Evolutionary conservation across 2,329 filamentous ascomycete species (phyloP).

Genomic region (Ilyonectria robusta): DNA sequence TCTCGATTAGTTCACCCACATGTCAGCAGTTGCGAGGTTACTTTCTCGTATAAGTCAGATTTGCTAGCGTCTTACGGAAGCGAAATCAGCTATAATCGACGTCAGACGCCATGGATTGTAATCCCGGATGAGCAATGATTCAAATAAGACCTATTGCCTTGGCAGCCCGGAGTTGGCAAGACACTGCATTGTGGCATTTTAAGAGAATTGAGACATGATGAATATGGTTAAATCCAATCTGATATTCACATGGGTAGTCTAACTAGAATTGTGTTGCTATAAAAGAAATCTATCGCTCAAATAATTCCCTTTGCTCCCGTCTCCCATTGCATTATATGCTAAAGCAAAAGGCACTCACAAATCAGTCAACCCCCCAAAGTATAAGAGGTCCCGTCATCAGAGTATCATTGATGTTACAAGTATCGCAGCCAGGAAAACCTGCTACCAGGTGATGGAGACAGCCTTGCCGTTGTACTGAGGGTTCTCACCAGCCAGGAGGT

Average conservation of each 20-base stretch:
- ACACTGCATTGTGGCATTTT: neutral
- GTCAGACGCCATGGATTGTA: neutral
- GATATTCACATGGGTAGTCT: neutral
- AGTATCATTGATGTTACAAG: neutral
- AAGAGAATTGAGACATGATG: neutral
- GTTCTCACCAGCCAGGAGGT: constrained; percentile 46
- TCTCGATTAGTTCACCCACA: neutral
- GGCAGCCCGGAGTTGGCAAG: neutral
- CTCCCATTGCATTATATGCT: neutral
- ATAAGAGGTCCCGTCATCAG: neutral
- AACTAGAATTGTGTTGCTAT: neutral
- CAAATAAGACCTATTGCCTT: neutral
- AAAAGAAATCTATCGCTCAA: neutral
- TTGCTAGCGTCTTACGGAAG: neutral
- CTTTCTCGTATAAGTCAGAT: constrained; percentile 8
- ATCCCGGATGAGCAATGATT: neutral
- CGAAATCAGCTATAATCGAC: neutral
- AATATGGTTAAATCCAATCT: neutral
- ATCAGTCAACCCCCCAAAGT: neutral
- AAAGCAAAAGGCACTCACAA: neutral
- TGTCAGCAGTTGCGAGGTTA: neutral
- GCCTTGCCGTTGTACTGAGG: constrained; percentile 48
- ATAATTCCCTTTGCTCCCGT: neutral
- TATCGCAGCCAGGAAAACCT: neutral
- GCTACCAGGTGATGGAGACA: constrained; percentile 48